Conservation (phyloP, 1,139 yeast genomes). For the Saccharomyces pastorianus region DNA sequence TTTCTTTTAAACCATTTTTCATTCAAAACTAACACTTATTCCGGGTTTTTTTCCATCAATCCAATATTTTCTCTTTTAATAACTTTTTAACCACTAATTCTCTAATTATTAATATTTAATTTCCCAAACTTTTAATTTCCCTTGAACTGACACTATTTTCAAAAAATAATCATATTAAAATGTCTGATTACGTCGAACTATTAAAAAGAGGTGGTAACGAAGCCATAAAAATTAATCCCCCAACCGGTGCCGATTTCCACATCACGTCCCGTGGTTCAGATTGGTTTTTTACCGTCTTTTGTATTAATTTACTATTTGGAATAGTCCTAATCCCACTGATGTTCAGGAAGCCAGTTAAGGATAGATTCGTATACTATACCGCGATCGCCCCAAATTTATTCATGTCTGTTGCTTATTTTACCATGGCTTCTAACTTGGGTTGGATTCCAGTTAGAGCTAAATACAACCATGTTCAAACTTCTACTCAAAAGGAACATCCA, state of each 20-base stretch:
- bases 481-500: conserved; percentile 27
- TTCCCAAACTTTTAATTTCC: not conserved
- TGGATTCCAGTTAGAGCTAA: conserved; percentile 46
- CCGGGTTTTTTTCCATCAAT: not conserved
- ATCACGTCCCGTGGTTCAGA: conserved; percentile 21
- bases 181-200: conserved; percentile 14
- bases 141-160: not conserved
- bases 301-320: conserved; percentile 24
- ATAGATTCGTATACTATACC: conserved; percentile 19
- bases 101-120: not conserved
- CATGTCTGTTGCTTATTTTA: conserved; percentile 48
- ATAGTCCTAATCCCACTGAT: conserved; percentile 46
- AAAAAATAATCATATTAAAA: not conserved
- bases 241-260: conserved; percentile 21
- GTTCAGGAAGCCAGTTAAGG: conserved; percentile 27
- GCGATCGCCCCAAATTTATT: conserved; percentile 41
- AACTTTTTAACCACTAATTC: not conserved
- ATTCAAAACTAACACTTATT: not conserved
- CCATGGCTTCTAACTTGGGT: conserved; percentile 59
- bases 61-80: not conserved
- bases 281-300: conserved; percentile 36
- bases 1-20: not conserved
- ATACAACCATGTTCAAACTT: conserved; percentile 43
- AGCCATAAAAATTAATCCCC: conserved; percentile 20
- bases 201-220: conserved; percentile 21